These are phyloP conservation scores for Leccinum pellstonianum DNA, from an alignment of 768 basidiomycete genomes.

Conservation along the genomic window DNA sequence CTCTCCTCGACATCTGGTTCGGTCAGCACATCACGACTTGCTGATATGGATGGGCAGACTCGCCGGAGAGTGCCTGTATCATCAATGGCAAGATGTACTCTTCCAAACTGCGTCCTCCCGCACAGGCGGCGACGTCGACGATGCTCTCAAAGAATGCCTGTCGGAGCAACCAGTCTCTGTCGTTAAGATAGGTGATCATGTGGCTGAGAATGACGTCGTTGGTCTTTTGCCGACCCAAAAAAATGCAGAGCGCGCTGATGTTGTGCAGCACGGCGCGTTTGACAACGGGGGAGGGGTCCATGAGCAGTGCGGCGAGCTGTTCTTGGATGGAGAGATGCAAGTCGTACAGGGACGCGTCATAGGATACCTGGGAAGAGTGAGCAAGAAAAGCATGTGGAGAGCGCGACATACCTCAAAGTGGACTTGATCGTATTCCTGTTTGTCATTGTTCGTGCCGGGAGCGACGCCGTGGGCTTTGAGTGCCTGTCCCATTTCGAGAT, in stretches of 20 bases:
- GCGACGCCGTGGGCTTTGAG: conserved; percentile 77
- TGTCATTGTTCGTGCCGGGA: conserved; percentile 42
- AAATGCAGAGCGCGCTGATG: conserved; percentile 87
- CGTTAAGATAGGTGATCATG: conserved; percentile 82
- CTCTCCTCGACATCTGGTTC: conserved; percentile 87
- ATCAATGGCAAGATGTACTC: conserved; percentile 97
- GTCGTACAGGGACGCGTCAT: conserved; percentile 84
- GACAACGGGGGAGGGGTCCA: conserved; percentile 86
- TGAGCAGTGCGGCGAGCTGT: conserved; percentile 79
- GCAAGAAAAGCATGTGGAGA: background rate
- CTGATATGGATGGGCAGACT: conserved; percentile 14
- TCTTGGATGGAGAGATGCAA: conserved; percentile 84
- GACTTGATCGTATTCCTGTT: conserved; percentile 71
- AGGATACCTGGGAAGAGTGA: conserved; percentile 66
- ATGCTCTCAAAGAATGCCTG: conserved; percentile 95
- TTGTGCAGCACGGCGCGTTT: conserved; percentile 88
- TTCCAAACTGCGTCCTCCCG: conserved; percentile 87
- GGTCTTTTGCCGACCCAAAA: conserved; percentile 88
- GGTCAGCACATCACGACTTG: conserved; percentile 6
- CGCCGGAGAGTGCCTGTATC: conserved; percentile 93
- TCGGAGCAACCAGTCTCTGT: conserved; percentile 89
- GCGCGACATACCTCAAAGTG: conserved; percentile 66
- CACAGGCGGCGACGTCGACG: conserved; percentile 92
- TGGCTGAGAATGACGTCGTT: conserved; percentile 93
- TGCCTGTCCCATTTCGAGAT: conserved; percentile 92